Base-by-base conservation (phyloP, 805 yeast species). In the Ogataea pilisensis region DNA sequence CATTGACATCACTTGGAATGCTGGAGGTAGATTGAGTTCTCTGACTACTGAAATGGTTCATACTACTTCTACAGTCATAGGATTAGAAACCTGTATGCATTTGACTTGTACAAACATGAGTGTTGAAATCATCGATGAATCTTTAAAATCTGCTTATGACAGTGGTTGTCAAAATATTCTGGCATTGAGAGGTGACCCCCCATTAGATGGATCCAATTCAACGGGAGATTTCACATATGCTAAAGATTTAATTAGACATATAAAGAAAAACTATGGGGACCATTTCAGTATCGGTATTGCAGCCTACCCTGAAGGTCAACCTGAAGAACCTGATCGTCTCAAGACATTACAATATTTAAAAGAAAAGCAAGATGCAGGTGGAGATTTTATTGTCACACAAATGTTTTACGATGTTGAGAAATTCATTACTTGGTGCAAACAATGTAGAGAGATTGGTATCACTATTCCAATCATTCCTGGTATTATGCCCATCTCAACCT, bases 1-100 rank as follows among this genome's bases (percentile, higher is more conserved):
- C 63, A 81, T 93, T 44, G 99, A 93, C 60, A 85, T 93, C 48
- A 93, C 99, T 1, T 93, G 99, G 99, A 91, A 91, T 57, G 99
- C 99, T 3, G 99, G 99, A 31, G 98, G 98, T 5, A 74, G 95
- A 35, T 65, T 84, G 37, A 81, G 95, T 5, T 78, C 80, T 32
- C 68, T 89, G 48, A 89, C 99, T 19, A 84, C 89, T 27, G 98
- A 93, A 51, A 82, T 93, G 76, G 95, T 93, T 5, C 77, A 88
- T 51, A 88, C 95, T 3, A 78, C 97, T 1, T 95, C 90, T 53
- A 80, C 90, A 2, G 90, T 88, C 3, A 70, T 90, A 41, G 97
- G 97, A 8, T 69, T 91, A 45, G 98, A 91, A 57, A 91, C 98
- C 0, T 93, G 98, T 61, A 90, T 93, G 96, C 99, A 93, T 63